Evolutionary conservation across 2,329 filamentous ascomycete genomes (phyloP).

Genomic region (Diaporthe ampelina): DNA sequence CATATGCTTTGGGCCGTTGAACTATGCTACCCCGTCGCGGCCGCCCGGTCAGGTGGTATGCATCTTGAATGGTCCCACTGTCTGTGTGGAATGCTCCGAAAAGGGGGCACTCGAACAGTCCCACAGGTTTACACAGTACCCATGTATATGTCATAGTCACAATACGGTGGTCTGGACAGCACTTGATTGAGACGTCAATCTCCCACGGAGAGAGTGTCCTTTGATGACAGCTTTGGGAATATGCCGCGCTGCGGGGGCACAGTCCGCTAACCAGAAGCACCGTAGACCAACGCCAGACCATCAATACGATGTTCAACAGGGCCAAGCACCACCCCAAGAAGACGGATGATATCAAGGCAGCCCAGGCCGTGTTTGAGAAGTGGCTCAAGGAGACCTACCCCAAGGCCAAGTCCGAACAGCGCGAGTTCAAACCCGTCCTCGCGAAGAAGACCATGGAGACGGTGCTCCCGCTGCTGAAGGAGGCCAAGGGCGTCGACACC

Average conservation of each 20-base stretch:
- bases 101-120: too few relatives aligned
- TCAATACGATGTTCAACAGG: slow-evolving; percentile 42
- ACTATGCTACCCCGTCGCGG: background rate
- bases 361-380: slow-evolving; percentile 37
- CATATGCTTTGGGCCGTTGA: background rate
- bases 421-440: slow-evolving; percentile 39
- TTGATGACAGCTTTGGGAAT: background rate
- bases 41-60: background rate
- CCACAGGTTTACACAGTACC: background rate
- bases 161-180: background rate
- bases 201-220: background rate
- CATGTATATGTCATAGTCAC: too few relatives aligned
- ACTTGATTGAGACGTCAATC: too few relatives aligned
- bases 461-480: slow-evolving; percentile 33
- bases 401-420: slow-evolving; percentile 36
- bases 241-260: background rate
- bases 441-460: slow-evolving; percentile 38
- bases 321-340: slow-evolving; percentile 42
- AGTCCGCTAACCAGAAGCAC: background rate
- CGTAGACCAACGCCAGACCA: slow-evolving; percentile 41
- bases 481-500: slow-evolving; percentile 37
- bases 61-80: background rate
- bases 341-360: slow-evolving; percentile 41
- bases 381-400: slow-evolving; percentile 40
- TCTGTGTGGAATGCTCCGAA: background rate